phyloP scores from a whole-genome alignment of 306 rosid species.

The barrel medic (Medicago truncatula) region MtrunA17r5.0-ANR NC_053046.1:39477501-39478000 shows the following conservation, averaged over 20 bases:
- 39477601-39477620: no score
- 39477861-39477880: background rate
- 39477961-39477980: background rate
- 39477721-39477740: background rate
- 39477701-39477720: slow-evolving; percentile 1
- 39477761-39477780: slow-evolving; percentile 25
- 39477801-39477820: slow-evolving; percentile 25
- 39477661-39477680: background rate
- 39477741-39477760: slow-evolving; percentile 16
- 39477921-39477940: background rate
- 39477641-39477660: background rate
- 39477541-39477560: background rate
- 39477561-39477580: no score
- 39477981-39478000: no score
- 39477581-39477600: no score
- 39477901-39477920: background rate
- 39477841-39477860: background rate
- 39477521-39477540: no score
- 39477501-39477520: background rate
- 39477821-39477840: background rate
- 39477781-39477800: background rate
- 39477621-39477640: no score
- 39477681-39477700: no score
- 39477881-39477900: background rate
- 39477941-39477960: background rate